These are phyloP conservation scores for Pichia kluyveri DNA, from an alignment of 805 yeast species.

Conservation along the genomic window DNA sequence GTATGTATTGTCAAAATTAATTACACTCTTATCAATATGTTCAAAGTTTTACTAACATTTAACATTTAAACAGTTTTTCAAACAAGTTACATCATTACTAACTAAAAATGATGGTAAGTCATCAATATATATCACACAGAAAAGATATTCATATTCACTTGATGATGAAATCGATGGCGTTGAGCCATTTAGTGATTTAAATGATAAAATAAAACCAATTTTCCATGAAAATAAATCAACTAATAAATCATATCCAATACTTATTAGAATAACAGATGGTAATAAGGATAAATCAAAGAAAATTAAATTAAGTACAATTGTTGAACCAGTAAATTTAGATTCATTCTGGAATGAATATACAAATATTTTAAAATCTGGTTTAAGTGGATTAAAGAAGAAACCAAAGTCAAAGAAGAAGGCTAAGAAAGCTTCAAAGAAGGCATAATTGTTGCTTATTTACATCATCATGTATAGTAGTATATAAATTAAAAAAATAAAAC, in stretches of 20 bases:
- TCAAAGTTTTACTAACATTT: neutral
- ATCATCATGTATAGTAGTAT: no score
- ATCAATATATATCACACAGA: constrained; percentile 53
- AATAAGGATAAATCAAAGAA: constrained; percentile 39
- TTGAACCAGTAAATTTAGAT: constrained; percentile 51
- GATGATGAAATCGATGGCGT: constrained; percentile 13
- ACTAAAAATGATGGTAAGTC: constrained; percentile 26
- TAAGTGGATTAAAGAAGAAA: constrained; percentile 71
- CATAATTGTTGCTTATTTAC: neutral
- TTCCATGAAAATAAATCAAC: constrained; percentile 3
- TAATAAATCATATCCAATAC: constrained; percentile 38
- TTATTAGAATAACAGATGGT: constrained; percentile 63
- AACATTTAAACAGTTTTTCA: constrained; percentile 16
- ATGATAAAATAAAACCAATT: constrained; percentile 10
- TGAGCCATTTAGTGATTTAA: constrained; percentile 10
- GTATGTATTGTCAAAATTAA: constrained; percentile 12
- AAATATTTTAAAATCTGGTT: constrained; percentile 58
- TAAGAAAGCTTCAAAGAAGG: constrained; percentile 24
- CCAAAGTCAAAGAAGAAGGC: constrained; percentile 67
- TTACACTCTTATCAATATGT: no score
- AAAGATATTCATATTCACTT: constrained; percentile 31
- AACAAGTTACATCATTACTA: constrained; percentile 15
- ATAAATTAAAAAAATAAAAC: neutral
- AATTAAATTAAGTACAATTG: constrained; percentile 64
- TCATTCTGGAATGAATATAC: constrained; percentile 73